A percentile compares a stretch with the other conserved stretches of the same genome.
phyloP scores from a whole-genome alignment of 257 asterid genomes.

The Solanum gandarillasii region DNA sequence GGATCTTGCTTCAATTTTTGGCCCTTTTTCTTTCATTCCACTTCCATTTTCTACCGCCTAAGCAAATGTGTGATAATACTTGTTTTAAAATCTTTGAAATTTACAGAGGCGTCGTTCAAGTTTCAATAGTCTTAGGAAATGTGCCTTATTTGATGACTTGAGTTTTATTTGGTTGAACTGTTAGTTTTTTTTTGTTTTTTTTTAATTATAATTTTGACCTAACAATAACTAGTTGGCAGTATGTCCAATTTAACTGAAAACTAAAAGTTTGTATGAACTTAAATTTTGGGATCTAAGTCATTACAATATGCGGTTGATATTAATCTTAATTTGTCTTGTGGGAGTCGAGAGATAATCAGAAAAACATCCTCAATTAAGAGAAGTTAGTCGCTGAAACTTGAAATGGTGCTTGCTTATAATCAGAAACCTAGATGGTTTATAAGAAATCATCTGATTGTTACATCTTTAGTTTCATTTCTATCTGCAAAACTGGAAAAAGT shows the following conservation, averaged over 20 bases:
- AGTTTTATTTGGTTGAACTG: background rate
- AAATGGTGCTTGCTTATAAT: background rate
- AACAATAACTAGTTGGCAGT: background rate
- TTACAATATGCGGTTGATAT: background rate
- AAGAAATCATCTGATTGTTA: background rate
- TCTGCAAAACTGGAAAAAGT: background rate
- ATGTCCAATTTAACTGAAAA: background rate
- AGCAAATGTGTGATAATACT: background rate
- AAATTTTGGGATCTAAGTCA: background rate
- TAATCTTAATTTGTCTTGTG: background rate
- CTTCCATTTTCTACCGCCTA: background rate
- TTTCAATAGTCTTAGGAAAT: background rate
- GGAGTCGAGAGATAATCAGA: background rate
- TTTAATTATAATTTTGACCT: background rate
- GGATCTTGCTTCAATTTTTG: background rate
- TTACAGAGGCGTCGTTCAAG: background rate
- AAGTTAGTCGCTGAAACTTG: background rate
- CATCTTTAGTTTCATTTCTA: background rate
- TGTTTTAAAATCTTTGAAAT: background rate
- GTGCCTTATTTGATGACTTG: background rate
- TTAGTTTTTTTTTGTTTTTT: background rate
- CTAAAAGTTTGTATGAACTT: background rate
- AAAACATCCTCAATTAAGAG: background rate
- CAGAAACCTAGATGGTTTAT: background rate
- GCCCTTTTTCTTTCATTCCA: background rate